Evolutionary conservation across 2,329 filamentous ascomycete genomes (phyloP).

Genomic region (Penicillium olsonii): DNA sequence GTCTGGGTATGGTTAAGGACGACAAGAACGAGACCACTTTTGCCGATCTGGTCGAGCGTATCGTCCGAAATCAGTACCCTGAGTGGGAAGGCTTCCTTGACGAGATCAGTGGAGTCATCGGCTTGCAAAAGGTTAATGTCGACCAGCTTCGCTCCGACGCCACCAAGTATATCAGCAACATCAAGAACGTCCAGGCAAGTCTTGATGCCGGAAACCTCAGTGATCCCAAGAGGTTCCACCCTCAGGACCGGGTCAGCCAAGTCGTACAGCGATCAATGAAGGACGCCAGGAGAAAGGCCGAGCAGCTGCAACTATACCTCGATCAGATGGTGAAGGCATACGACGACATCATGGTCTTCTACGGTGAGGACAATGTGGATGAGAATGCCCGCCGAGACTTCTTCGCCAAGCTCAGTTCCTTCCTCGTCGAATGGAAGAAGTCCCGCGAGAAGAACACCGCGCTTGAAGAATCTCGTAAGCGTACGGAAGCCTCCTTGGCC

Average conservation of each 20-base stretch:
- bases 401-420: constrained; percentile 88
- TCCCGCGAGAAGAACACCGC: constrained; percentile 87
- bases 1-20: constrained; percentile 97
- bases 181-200: constrained; percentile 89
- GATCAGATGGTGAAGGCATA: constrained; percentile 91
- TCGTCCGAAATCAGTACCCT: constrained; percentile 93
- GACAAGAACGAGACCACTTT: constrained; percentile 98
- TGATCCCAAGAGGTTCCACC: constrained; percentile 96
- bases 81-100: constrained; percentile 89
- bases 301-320: constrained; percentile 90
- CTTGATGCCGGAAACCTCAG: constrained; percentile 92
- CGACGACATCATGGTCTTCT: constrained; percentile 94
- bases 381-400: constrained; percentile 94
- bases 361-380: constrained; percentile 89
- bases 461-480: constrained; percentile 77
- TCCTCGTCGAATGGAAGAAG: constrained; percentile 94
- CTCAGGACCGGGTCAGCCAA: constrained; percentile 90
- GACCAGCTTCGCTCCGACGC: constrained; percentile 87
- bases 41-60: constrained; percentile 92
- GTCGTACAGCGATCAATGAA: constrained; percentile 94
- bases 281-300: constrained; percentile 90
- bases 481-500: constrained; percentile 90
- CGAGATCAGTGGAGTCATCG: constrained; percentile 78
- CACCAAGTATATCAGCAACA: constrained; percentile 89
- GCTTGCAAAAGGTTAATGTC: constrained; percentile 87